Conservation (phyloP, 2,329 filamentous ascomycete species). For the Diaporthe sp. region DNA sequence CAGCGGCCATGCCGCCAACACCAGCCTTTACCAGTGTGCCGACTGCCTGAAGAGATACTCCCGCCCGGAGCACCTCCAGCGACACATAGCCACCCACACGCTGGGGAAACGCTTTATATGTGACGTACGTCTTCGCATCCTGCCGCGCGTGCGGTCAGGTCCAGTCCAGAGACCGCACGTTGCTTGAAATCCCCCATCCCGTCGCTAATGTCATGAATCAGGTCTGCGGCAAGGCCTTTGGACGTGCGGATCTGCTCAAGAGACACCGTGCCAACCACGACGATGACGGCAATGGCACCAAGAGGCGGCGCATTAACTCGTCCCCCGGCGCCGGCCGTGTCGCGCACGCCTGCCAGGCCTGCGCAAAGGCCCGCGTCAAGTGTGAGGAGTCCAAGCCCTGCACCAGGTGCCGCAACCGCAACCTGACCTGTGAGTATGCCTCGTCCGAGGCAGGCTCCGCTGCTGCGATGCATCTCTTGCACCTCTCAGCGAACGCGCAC, state of each 20-base stretch:
- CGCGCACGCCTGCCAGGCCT: slow-evolving; percentile 66
- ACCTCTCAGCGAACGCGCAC: slow-evolving; percentile 57
- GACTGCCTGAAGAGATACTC: slow-evolving; percentile 67
- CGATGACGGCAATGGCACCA: slow-evolving; percentile 59
- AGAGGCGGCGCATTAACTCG: slow-evolving; percentile 61
- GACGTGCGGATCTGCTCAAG: slow-evolving; percentile 67
- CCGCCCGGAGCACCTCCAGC: slow-evolving; percentile 67
- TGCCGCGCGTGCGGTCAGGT: neutral
- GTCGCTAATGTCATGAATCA: slow-evolving; percentile 48
- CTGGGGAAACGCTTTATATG: slow-evolving; percentile 65
- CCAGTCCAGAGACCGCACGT: neutral
- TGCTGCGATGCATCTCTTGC: slow-evolving; percentile 59
- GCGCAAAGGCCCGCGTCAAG: slow-evolving; percentile 67
- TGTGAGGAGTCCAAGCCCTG: slow-evolving; percentile 70
- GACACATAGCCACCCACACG: slow-evolving; percentile 66
- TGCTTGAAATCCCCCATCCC: slow-evolving; percentile 31
- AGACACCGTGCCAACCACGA: slow-evolving; percentile 67
- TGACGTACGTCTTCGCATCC: slow-evolving; percentile 45
- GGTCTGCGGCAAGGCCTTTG: slow-evolving; percentile 68
- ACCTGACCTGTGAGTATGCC: slow-evolving; percentile 60
- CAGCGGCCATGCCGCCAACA: slow-evolving; percentile 46
- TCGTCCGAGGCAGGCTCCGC: slow-evolving; percentile 55
- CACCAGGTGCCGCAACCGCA: slow-evolving; percentile 63
- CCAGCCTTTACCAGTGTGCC: slow-evolving; percentile 61
- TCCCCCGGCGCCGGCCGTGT: slow-evolving; percentile 64